phyloP scores from a whole-genome alignment of 352 stramenopile genomes.

The Plasmopara viticola region DNA sequence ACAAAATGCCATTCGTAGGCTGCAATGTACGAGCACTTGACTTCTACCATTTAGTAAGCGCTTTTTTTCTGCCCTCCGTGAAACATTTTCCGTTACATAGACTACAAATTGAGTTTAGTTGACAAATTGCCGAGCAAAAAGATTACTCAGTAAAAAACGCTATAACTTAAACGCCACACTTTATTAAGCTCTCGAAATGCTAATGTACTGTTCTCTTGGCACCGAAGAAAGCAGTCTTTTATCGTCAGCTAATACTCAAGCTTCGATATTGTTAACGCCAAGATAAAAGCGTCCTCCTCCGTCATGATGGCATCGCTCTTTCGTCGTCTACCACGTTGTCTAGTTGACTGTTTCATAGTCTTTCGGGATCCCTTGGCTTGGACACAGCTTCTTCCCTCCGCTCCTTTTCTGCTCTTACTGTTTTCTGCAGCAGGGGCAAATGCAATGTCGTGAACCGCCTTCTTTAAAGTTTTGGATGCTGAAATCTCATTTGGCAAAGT shows the following conservation, averaged over 20 bases:
- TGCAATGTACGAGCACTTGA: too few species aligned
- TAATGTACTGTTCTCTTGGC: too few species aligned
- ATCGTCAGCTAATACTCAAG: conserved; percentile 29
- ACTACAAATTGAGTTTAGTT: too few species aligned
- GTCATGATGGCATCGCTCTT: background rate
- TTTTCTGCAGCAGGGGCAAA: background rate
- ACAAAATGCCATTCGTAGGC: too few species aligned
- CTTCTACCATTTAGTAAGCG: too few species aligned
- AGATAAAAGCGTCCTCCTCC: conserved; percentile 26
- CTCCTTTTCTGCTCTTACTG: background rate
- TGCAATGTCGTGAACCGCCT: background rate
- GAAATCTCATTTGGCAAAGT: conserved; percentile 21
- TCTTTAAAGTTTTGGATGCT: background rate
- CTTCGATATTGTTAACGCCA: conserved; percentile 35
- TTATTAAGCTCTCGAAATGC: too few species aligned
- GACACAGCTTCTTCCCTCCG: background rate
- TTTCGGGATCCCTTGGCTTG: background rate
- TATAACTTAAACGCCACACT: too few species aligned
- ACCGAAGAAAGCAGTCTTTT: too few species aligned
- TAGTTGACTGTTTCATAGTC: background rate
- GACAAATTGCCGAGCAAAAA: too few species aligned
- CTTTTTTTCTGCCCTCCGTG: too few species aligned
- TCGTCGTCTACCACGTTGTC: background rate
- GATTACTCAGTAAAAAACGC: too few species aligned
- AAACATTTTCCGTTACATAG: too few species aligned